Percentiles rank a stretch among this genome's conserved stretches.
phyloP scores from a whole-genome alignment of 1,139 yeast genomes.

The Candida sanyaensis region DNA sequence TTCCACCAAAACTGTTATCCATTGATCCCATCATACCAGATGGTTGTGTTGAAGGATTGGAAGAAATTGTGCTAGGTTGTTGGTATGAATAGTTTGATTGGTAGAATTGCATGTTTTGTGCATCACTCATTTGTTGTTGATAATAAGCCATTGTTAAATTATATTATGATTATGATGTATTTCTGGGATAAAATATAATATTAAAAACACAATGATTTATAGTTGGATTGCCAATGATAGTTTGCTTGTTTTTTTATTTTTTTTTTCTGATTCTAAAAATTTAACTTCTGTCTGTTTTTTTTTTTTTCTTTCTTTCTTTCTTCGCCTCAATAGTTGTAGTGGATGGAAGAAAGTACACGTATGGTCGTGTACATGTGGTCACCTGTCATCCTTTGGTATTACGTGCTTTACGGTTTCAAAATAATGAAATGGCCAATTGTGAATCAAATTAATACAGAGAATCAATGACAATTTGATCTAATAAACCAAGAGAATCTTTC shows the following conservation, averaged over 20 bases:
- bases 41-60: constrained; percentile 7
- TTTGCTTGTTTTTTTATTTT: too few species aligned
- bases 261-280: too few species aligned
- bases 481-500: too few species aligned
- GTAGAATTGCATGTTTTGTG: constrained; percentile 49
- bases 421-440: neutral
- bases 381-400: neutral
- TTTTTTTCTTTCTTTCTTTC: neutral
- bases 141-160: constrained; percentile 38
- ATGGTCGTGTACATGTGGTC: neutral
- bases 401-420: neutral
- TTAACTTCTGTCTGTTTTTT: neutral
- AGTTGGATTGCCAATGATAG: too few species aligned
- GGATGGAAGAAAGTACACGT: neutral
- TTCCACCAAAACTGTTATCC: constrained; percentile 41
- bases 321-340: neutral
- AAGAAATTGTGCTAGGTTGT: constrained; percentile 19
- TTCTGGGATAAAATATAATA: neutral
- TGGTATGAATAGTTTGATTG: constrained; percentile 42
- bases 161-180: neutral
- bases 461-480: too few species aligned
- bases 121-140: constrained; percentile 35
- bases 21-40: constrained; percentile 31
- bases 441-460: neutral
- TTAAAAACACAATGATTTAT: too few species aligned